Percentiles rank a stretch among this genome's conserved stretches.
phyloP scores from a whole-genome alignment of 371 early-diverging fungal species.

The Lichtheimia ornata region DNA sequence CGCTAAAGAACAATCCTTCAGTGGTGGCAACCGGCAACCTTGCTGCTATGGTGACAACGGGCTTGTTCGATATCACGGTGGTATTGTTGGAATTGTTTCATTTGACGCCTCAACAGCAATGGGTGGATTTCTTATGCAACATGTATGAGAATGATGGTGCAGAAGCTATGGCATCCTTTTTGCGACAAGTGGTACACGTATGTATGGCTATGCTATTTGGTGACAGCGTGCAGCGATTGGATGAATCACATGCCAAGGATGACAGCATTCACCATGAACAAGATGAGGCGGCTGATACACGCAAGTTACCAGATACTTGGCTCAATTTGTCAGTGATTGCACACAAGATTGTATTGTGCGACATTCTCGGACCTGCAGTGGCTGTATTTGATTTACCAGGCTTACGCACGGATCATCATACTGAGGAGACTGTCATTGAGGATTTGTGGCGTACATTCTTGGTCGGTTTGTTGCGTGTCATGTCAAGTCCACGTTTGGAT shows the following conservation, averaged over 20 bases:
- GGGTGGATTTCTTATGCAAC: conserved; percentile 35
- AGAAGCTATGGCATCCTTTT: conserved; percentile 49
- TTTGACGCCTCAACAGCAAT: conserved; percentile 45
- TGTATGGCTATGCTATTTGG: conserved; percentile 54
- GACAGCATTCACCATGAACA: conserved; percentile 22
- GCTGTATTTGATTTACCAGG: conserved; percentile 47
- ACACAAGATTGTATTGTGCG: conserved; percentile 49
- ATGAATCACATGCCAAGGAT: conserved; percentile 26
- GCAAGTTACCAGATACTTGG: conserved; percentile 58
- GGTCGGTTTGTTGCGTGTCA: conserved; percentile 51
- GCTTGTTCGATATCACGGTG: conserved; percentile 49
- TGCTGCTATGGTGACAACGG: conserved; percentile 44
- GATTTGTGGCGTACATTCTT: conserved; percentile 63
- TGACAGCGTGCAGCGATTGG: conserved; percentile 30
- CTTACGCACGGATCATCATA: conserved; percentile 35
- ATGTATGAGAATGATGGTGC: conserved; percentile 46
- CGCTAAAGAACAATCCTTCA: conserved; percentile 13
- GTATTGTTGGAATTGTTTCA: conserved; percentile 51
- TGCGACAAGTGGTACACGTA: conserved; percentile 55
- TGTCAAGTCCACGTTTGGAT: conserved; percentile 61
- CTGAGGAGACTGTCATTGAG: conserved; percentile 15
- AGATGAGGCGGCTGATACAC: conserved; percentile 21
- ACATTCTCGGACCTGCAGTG: conserved; percentile 57
- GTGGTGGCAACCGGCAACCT: conserved; percentile 21
- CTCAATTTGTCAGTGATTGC: conserved; percentile 57